Percentiles rank a stretch among this genome's conserved stretches.
Evolutionary conservation across 495 filamentous ascomycete genomes (phyloP).

Genomic region (Cercophora newfieldiana): DNA sequence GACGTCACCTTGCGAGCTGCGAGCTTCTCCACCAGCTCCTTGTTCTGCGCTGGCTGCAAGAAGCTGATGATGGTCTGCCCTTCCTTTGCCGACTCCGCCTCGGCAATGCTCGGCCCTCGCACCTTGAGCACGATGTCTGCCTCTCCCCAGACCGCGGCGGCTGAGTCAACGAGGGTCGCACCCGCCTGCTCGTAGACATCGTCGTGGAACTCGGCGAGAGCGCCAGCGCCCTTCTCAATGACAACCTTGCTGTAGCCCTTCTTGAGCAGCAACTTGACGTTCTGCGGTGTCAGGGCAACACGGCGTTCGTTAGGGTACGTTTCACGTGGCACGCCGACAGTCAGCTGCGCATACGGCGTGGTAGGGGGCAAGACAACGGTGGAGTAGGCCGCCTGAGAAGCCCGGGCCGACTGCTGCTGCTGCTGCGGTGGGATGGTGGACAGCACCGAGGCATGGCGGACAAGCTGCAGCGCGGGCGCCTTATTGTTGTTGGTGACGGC

Average conservation of each 20-base stretch:
- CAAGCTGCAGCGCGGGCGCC: conserved; percentile 26
- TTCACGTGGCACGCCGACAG: conserved; percentile 71
- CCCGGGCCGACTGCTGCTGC: not conserved
- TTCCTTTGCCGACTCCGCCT: conserved; percentile 60
- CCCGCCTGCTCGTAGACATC: conserved; percentile 70
- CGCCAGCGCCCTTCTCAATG: conserved; percentile 73
- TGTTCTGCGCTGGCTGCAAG: conserved; percentile 73
- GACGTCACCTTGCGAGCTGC: conserved; percentile 61
- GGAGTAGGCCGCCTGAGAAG: conserved; percentile 29
- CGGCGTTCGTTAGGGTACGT: conserved; percentile 70
- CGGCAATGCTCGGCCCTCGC: conserved; percentile 64
- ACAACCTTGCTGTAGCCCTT: conserved; percentile 75
- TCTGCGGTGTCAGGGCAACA: conserved; percentile 77
- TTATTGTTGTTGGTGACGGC: conserved; percentile 24
- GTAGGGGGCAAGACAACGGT: conserved; percentile 47
- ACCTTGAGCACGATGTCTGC: conserved; percentile 80
- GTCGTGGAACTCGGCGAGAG: conserved; percentile 69
- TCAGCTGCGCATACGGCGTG: conserved; percentile 65
- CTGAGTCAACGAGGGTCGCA: conserved; percentile 64
- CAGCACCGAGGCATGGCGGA: conserved; percentile 38
- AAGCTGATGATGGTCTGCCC: conserved; percentile 72
- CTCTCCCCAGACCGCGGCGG: conserved; percentile 60
- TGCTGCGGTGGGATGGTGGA: conserved; percentile 24
- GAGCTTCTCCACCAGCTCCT: conserved; percentile 64
- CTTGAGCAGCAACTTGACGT: conserved; percentile 72